phyloP scores from a whole-genome alignment of 2,329 filamentous ascomycete genomes.

The Epichloe bromicola region DNA sequence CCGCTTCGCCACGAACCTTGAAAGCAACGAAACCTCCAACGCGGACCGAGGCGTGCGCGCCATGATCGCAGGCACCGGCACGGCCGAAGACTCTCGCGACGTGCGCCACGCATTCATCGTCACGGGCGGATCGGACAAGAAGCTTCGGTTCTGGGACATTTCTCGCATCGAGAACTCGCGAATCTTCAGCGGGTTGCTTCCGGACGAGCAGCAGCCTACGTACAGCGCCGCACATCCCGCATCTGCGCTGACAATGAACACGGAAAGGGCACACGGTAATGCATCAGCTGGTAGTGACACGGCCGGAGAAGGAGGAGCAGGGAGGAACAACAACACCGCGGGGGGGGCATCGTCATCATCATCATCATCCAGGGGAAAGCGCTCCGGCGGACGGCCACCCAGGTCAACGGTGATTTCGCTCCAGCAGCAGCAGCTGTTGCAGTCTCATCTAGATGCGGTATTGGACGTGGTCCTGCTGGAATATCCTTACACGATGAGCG shows the following conservation, averaged over 20 bases:
- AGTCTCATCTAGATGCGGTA: slow-evolving; percentile 77
- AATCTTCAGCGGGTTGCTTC: slow-evolving; percentile 65
- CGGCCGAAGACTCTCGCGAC: slow-evolving; percentile 55
- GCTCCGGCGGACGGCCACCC: slow-evolving; percentile 34
- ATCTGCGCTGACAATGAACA: slow-evolving; percentile 50
- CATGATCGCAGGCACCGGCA: slow-evolving; percentile 61
- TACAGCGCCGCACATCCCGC: slow-evolving; percentile 55
- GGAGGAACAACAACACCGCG: too few relatives aligned
- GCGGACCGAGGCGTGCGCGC: slow-evolving; percentile 59
- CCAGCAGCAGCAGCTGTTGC: slow-evolving; percentile 76
- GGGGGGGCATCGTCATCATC: neutral
- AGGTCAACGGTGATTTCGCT: slow-evolving; percentile 75
- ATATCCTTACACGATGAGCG: slow-evolving; percentile 80
- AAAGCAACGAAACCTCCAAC: slow-evolving; percentile 41
- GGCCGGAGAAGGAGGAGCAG: neutral
- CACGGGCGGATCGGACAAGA: slow-evolving; percentile 79
- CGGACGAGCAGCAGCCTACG: slow-evolving; percentile 57
- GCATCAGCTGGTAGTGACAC: slow-evolving; percentile 13
- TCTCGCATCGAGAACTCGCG: slow-evolving; percentile 62
- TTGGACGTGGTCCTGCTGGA: slow-evolving; percentile 82
- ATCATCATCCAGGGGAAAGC: slow-evolving; percentile 15
- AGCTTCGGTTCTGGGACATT: slow-evolving; percentile 89
- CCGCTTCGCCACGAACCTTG: slow-evolving; percentile 66
- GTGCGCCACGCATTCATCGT: slow-evolving; percentile 72
- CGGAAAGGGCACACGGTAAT: slow-evolving; percentile 42